Evolutionary conservation across 2,329 filamentous ascomycete genomes (phyloP).

Genomic region (Colletotrichum kahawae): DNA sequence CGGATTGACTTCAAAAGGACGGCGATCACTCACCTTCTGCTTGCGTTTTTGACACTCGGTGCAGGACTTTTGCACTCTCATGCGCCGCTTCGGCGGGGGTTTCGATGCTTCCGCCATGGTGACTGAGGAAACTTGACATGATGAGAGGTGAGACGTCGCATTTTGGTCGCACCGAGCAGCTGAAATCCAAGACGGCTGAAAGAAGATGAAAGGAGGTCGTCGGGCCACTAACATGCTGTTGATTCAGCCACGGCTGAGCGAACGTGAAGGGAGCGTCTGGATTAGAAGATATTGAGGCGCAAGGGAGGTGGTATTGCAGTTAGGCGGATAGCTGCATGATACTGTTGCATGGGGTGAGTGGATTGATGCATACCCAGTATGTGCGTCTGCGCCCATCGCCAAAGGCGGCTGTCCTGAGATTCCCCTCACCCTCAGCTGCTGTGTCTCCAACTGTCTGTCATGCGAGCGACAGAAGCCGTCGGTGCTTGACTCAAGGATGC

Average conservation of each 20-base stretch:
- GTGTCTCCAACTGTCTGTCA: background rate
- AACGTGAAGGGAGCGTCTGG: background rate
- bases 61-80: slow-evolving; percentile 23
- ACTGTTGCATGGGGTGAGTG: background rate
- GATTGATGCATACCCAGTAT: background rate
- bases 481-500: background rate
- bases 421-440: background rate
- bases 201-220: background rate
- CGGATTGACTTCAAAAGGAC: background rate
- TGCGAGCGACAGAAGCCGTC: background rate
- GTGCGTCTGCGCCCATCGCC: background rate
- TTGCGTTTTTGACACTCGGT: slow-evolving; percentile 23
- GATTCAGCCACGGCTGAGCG: slow-evolving; percentile 13
- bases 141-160: background rate
- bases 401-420: background rate
- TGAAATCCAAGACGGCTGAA: background rate
- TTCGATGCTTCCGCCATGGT: slow-evolving; percentile 13
- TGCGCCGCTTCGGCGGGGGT: slow-evolving; percentile 10
- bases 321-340: background rate
- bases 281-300: background rate
- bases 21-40: slow-evolving; percentile 19
- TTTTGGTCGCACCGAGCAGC: background rate
- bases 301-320: background rate
- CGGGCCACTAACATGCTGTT: background rate
- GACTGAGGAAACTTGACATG: background rate